Evolutionary conservation across 139 green algal species (phyloP).

Genomic region (Chlamydomonas sp.): DNA sequence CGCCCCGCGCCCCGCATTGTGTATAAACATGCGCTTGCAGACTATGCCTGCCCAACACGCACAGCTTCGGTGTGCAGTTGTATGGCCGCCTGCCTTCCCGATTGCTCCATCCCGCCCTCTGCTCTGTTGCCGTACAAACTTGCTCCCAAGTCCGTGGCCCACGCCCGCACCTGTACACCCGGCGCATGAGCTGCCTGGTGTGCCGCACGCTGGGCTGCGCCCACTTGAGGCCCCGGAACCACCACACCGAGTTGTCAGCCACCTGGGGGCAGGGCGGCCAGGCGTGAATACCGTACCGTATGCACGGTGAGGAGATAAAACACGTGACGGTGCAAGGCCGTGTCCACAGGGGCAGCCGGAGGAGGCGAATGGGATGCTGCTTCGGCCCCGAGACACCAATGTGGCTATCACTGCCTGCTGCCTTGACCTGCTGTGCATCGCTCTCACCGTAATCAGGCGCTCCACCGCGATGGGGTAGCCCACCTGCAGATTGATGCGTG

Average conservation of each 20-base stretch:
- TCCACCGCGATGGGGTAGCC: conserved; percentile 60
- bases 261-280: neutral
- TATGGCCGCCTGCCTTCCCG: too few species aligned
- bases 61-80: too few species aligned
- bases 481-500: conserved; percentile 27
- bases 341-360: too few species aligned
- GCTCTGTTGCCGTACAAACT: neutral
- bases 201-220: conserved; percentile 64
- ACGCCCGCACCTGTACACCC: conserved; percentile 36
- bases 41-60: too few species aligned
- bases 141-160: neutral
- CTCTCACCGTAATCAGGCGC: conserved; percentile 44
- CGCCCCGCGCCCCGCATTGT: too few species aligned
- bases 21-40: too few species aligned
- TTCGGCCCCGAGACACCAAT: too few species aligned
- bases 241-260: conserved; percentile 31
- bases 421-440: too few species aligned
- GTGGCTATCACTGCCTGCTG: too few species aligned
- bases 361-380: too few species aligned
- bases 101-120: too few species aligned
- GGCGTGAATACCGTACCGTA: too few species aligned
- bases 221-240: conserved; percentile 61
- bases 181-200: conserved; percentile 61
- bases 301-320: neutral
- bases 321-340: neutral